Percentiles rank a stretch among this genome's conserved stretches.
phyloP scores from a whole-genome alignment of 352 stramenopile species.

The Globisporangium camurandrum region DNA sequence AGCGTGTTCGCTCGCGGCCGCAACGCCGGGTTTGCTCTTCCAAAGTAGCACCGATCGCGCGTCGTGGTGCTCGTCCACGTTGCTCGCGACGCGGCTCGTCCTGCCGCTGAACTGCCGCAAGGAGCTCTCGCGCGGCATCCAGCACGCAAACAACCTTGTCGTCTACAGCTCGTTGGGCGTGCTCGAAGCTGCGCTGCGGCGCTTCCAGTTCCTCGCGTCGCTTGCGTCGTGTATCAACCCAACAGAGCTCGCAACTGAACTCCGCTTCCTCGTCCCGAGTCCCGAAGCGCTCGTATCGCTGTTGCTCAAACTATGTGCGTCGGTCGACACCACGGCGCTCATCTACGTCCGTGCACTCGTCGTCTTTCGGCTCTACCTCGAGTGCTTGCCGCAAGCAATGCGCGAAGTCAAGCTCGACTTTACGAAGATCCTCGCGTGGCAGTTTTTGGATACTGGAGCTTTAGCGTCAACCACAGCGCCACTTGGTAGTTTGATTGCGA shows the following conservation, averaged over 20 bases:
- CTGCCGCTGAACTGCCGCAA: constrained; percentile 65
- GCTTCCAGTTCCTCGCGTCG: constrained; percentile 34
- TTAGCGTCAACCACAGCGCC: neutral
- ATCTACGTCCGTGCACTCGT: constrained; percentile 69
- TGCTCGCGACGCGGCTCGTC: constrained; percentile 52
- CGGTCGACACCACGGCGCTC: constrained; percentile 28
- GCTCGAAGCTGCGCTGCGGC: constrained; percentile 47
- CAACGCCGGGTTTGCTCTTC: constrained; percentile 7
- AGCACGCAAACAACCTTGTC: constrained; percentile 67
- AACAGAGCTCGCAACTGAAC: constrained; percentile 45
- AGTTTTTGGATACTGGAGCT: constrained; percentile 25
- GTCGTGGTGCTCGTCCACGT: constrained; percentile 39
- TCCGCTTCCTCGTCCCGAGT: constrained; percentile 68
- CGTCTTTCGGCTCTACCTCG: constrained; percentile 70
- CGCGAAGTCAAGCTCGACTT: constrained; percentile 80
- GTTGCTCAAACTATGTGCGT: constrained; percentile 61
- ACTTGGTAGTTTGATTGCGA: constrained; percentile 48
- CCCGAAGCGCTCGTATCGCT: constrained; percentile 72
- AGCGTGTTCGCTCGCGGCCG: constrained; percentile 33
- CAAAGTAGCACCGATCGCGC: constrained; percentile 2
- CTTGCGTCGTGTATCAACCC: constrained; percentile 11
- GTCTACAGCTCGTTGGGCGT: constrained; percentile 69
- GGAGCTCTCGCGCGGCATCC: constrained; percentile 72
- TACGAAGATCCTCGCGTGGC: constrained; percentile 68
- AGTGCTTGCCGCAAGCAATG: constrained; percentile 68